Percentiles rank a stretch among this genome's conserved stretches.
Evolutionary conservation across 805 yeast species (phyloP).

Genomic region (Barnettozyma populi): DNA sequence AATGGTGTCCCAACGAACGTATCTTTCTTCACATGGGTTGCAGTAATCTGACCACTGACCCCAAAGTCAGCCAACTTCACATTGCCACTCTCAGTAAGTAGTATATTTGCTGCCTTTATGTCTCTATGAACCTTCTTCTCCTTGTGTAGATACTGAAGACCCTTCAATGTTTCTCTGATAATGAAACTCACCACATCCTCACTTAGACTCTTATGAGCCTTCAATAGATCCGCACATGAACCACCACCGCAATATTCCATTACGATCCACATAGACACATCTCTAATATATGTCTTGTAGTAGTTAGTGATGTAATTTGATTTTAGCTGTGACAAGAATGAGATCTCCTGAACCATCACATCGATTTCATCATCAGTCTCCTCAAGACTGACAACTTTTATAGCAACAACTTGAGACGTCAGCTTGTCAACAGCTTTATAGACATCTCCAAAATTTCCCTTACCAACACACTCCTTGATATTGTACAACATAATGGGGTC

Average conservation of each 20-base stretch:
- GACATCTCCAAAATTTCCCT: conserved; percentile 86
- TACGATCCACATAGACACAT: conserved; percentile 74
- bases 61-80: conserved; percentile 92
- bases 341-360: conserved; percentile 70
- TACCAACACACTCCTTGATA: conserved; percentile 59
- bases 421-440: conserved; percentile 44
- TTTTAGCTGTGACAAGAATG: conserved; percentile 59
- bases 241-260: conserved; percentile 98
- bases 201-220: conserved; percentile 43
- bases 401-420: conserved; percentile 55
- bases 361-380: conserved; percentile 71
- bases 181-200: conserved; percentile 62
- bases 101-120: conserved; percentile 83
- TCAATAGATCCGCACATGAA: conserved; percentile 73
- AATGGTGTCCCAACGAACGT: conserved; percentile 94
- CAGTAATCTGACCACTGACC: conserved; percentile 72
- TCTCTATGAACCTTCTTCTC: conserved; percentile 83
- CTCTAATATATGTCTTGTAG: conserved; percentile 57
- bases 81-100: conserved; percentile 61
- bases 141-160: conserved; percentile 70
- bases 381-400: conserved; percentile 83
- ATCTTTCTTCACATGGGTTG: conserved; percentile 56
- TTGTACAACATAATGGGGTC: conserved; percentile 29
- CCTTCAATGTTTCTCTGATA: conserved; percentile 57
- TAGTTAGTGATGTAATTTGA: conserved; percentile 62